Conservation (phyloP, 352 stramenopile species). For the Chrysophaeum taylorii region DNA sequence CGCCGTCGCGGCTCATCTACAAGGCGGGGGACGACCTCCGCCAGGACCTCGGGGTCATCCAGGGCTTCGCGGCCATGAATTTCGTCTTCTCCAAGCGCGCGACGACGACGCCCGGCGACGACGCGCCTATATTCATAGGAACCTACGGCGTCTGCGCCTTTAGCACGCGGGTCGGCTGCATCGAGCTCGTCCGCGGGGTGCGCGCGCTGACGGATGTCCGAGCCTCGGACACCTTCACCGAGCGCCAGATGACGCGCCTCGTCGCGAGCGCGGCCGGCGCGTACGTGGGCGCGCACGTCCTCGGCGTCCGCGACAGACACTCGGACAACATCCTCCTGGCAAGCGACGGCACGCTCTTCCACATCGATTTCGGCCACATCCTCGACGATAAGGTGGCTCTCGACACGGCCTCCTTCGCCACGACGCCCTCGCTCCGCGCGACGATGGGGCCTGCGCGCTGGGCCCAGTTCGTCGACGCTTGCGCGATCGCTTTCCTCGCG, state of each 20-base stretch:
- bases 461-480: not conserved
- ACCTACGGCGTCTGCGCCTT: not conserved
- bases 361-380: conserved; percentile 4
- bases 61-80: too few species aligned
- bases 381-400: not conserved
- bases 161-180: not conserved
- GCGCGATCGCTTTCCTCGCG: not conserved
- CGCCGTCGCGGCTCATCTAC: too few species aligned
- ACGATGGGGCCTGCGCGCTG: not conserved
- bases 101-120: not conserved
- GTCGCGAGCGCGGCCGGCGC: not conserved
- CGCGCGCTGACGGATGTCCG: not conserved
- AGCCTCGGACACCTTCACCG: not conserved
- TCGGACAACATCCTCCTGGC: conserved; percentile 8
- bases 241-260: not conserved
- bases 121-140: not conserved
- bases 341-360: not conserved
- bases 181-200: not conserved
- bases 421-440: not conserved
- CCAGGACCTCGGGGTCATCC: too few species aligned
- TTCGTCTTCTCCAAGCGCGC: too few species aligned
- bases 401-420: conserved; percentile 1
- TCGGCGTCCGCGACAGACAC: conserved; percentile 2
- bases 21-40: too few species aligned
- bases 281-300: not conserved